Evolutionary conservation across 768 basidiomycete genomes (phyloP), one percentile per base, ranked within the genome.

Genomic region (Crassisporium funariophilum): DNA sequence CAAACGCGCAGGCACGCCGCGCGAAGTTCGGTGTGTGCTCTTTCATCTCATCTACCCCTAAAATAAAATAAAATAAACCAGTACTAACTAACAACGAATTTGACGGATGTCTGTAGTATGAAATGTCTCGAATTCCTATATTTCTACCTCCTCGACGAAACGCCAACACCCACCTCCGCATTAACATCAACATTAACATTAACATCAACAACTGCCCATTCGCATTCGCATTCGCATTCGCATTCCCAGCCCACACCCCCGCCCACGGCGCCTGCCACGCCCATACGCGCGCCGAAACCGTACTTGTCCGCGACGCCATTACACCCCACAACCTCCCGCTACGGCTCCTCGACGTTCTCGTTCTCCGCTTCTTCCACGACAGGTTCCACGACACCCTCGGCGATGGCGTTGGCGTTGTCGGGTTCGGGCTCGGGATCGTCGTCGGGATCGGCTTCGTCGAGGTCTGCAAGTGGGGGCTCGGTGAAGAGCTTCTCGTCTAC

Each of bases 61-160:
- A 44, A 35, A n/a, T n/a, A n/a, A n/a, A n/a, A n/a, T n/a, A n/a
- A n/a, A n/a, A n/a, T n/a, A n/a, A n/a, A n/a, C n/a, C n/a, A n/a
- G 29, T 31, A 5, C 11, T 11, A 11, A 31, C 5, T 10, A 13
- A 29, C 13, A 29, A 29, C 27, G 10, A n/a, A 31, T 11, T 5
- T 31, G 5, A 31, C 29, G n/a, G 24, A 29, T 13, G 5, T 25
- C 19, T 29, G 16, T 57, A 95, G 94, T 57, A 95, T 97, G 88
- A 95, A 95, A 71, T 95, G 92, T 52, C 74, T 98, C 13, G 95
- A 97, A 62, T 94, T 97, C 57, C 69, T 98, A 12, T 95, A 95
- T 65, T 97, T 95, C 65, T 98, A 98, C 64, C 75, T 98, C 5
- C 74, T 95, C 35, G 94, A 95, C 49, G 94, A 97, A 61, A 81